Evolutionary conservation across 139 green algal species (phyloP).

Genomic region (Haematococcus lacustris): DNA sequence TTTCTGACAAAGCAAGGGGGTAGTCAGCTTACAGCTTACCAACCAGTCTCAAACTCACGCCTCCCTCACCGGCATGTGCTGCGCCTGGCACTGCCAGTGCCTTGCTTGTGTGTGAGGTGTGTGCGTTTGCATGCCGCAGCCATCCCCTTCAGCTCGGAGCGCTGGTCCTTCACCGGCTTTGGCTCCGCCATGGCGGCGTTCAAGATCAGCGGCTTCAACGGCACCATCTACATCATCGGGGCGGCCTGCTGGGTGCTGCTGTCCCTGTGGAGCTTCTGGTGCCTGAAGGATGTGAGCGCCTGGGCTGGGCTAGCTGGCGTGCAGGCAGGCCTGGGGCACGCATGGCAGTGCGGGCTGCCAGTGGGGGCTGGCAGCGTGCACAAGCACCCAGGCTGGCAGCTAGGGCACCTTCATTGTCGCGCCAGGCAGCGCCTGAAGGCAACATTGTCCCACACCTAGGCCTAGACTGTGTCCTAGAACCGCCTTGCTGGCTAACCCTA

Average conservation of each 20-base stretch:
- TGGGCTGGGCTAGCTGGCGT: no score
- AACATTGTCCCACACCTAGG: no score
- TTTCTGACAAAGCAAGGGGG: no score
- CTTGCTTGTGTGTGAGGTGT: neutral
- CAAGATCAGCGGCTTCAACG: slow-evolving; percentile 18
- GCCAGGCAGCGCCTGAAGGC: no score
- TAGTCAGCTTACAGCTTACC: neutral
- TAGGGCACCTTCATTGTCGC: no score
- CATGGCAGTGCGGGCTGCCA: no score
- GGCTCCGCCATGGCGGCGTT: slow-evolving; percentile 30
- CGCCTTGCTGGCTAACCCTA: no score
- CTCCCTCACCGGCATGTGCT: neutral
- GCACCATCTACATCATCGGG: slow-evolving; percentile 29
- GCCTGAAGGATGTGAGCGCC: slow-evolving; percentile 25
- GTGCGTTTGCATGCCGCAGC: slow-evolving; percentile 9
- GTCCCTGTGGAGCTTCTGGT: slow-evolving; percentile 19
- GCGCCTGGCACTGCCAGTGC: neutral
- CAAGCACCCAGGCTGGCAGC: no score
- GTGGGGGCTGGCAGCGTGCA: no score
- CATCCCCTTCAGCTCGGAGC: slow-evolving; percentile 19
- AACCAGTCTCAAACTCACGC: neutral
- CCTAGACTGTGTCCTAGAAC: no score
- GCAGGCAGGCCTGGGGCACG: no score
- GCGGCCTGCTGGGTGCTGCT: slow-evolving; percentile 7
- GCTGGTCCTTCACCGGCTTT: slow-evolving; percentile 42